Conservation (phyloP, 2,329 filamentous ascomycete species). For the Apiospora kogelbergensis region DNA sequence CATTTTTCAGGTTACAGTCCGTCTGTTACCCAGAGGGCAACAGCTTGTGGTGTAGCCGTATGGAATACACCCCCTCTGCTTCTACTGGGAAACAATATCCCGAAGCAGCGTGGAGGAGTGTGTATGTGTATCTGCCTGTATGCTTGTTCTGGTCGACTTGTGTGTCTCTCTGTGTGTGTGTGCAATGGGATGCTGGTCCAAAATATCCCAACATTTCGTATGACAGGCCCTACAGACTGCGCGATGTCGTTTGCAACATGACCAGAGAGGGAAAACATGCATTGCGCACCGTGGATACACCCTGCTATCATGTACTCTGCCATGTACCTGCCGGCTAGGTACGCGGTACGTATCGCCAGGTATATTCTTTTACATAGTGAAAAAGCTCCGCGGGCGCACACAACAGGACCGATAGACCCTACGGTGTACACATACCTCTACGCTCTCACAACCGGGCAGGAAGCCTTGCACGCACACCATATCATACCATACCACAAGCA, state of each 20-base stretch:
- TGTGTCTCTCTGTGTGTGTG: not conserved
- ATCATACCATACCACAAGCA: conserved; percentile 8
- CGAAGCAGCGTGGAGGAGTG: not conserved
- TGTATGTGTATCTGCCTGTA: conserved; percentile 10
- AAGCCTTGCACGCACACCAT: conserved; percentile 8
- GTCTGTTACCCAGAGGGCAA: conserved; percentile 4
- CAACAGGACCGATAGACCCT: not conserved
- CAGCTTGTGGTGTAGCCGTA: conserved; percentile 5
- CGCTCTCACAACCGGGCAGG: conserved; percentile 17
- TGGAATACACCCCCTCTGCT: not conserved
- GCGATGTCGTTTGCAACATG: conserved; percentile 1
- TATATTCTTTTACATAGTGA: not conserved
- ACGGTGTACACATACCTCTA: conserved; percentile 13
- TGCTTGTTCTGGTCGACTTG: conserved; percentile 11
- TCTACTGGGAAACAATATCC: not conserved
- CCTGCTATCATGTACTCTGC: not conserved
- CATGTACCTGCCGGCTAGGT: not conserved
- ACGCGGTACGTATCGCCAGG: not conserved
- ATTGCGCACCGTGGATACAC: not conserved
- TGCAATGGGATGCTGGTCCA: conserved; percentile 1
- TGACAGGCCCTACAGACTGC: not conserved
- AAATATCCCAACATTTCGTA: conserved; percentile 3
- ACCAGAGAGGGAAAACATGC: not conserved
- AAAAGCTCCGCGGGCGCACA: not conserved
- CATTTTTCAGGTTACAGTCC: conserved; percentile 6